Evolutionary conservation across 352 stramenopile species (phyloP).

Genomic region (Phytophthora pisi): DNA sequence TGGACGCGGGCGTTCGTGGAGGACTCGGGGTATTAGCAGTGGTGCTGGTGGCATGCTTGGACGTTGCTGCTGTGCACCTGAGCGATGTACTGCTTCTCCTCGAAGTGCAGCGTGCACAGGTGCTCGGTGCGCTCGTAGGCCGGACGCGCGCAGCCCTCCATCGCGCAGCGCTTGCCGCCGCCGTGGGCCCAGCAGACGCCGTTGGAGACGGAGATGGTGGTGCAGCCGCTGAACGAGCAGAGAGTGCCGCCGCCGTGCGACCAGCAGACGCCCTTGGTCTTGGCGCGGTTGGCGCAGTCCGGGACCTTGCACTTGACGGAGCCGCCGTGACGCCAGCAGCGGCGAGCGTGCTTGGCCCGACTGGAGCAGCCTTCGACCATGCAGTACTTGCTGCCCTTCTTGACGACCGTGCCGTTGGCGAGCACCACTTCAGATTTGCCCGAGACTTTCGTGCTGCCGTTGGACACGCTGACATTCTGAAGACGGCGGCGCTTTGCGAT

Average conservation of each 20-base stretch:
- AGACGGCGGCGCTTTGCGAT: slow-evolving; percentile 39
- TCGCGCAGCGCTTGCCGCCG: slow-evolving; percentile 80
- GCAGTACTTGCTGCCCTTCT: slow-evolving; percentile 68
- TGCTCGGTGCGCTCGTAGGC: slow-evolving; percentile 63
- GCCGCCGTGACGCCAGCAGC: slow-evolving; percentile 64
- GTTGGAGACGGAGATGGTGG: slow-evolving; percentile 62
- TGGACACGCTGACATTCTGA: slow-evolving; percentile 33
- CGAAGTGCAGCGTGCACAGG: slow-evolving; percentile 60
- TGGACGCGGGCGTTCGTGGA: slow-evolving; percentile 3
- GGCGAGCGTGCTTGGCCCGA: slow-evolving; percentile 55
- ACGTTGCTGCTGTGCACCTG: slow-evolving; percentile 26
- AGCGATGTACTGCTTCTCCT: slow-evolving; percentile 45
- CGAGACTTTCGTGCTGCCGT: slow-evolving; percentile 36
- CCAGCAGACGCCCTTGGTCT: slow-evolving; percentile 70
- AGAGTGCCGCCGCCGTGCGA: slow-evolving; percentile 62
- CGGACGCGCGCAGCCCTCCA: slow-evolving; percentile 63
- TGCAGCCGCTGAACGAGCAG: slow-evolving; percentile 50
- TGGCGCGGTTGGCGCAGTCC: slow-evolving; percentile 59
- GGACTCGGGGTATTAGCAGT: slow-evolving; percentile 26
- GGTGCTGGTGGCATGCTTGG: slow-evolving; percentile 25
- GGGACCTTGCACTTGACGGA: slow-evolving; percentile 66
- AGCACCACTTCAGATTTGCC: slow-evolving; percentile 27
- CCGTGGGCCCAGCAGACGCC: slow-evolving; percentile 76
- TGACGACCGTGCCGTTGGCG: slow-evolving; percentile 30
- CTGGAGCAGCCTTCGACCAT: slow-evolving; percentile 56